These are phyloP conservation scores for Termitomyces sp. DNA, from an alignment of 768 basidiomycete species.

Conservation along the genomic window DNA sequence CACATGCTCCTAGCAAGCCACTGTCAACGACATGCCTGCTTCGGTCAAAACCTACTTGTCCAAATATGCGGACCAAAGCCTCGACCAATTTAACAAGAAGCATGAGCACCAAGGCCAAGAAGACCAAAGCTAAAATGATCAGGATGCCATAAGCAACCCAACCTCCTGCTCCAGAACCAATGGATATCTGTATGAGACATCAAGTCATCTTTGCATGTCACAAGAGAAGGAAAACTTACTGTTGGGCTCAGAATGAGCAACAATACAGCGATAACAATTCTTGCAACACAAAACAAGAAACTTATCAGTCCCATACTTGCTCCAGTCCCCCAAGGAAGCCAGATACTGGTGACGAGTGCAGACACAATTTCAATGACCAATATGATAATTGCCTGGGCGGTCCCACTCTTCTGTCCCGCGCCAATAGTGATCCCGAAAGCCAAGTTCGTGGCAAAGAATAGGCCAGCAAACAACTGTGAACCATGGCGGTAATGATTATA, in stretches of 20 bases:
- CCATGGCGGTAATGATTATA: constrained; percentile 95
- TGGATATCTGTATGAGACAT: constrained; percentile 58
- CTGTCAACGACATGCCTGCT: constrained; percentile 77
- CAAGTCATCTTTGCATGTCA: constrained; percentile 10
- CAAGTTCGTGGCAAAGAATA: constrained; percentile 80
- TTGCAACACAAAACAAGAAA: constrained; percentile 87
- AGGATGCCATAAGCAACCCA: constrained; percentile 96
- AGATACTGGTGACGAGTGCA: constrained; percentile 86
- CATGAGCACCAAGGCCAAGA: constrained; percentile 79
- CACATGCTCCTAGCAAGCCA: constrained; percentile 83
- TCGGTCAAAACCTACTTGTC: constrained; percentile 79
- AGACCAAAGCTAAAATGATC: constrained; percentile 76
- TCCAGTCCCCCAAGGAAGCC: constrained; percentile 96
- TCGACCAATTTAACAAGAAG: constrained; percentile 84
- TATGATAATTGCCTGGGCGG: constrained; percentile 87
- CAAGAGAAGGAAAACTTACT: constrained; percentile 44
- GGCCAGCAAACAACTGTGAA: constrained; percentile 81
- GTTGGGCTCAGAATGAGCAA: constrained; percentile 87
- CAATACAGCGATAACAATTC: constrained; percentile 87
- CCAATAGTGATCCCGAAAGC: constrained; percentile 84
- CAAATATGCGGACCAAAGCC: constrained; percentile 72
- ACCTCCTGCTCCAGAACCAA: constrained; percentile 74
- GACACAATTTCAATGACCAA: constrained; percentile 85
- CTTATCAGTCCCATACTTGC: constrained; percentile 96
- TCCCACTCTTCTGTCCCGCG: constrained; percentile 85